Evolutionary conservation across 148 eudicot species (phyloP).

Genomic region (Linanthus parryae): DNA sequence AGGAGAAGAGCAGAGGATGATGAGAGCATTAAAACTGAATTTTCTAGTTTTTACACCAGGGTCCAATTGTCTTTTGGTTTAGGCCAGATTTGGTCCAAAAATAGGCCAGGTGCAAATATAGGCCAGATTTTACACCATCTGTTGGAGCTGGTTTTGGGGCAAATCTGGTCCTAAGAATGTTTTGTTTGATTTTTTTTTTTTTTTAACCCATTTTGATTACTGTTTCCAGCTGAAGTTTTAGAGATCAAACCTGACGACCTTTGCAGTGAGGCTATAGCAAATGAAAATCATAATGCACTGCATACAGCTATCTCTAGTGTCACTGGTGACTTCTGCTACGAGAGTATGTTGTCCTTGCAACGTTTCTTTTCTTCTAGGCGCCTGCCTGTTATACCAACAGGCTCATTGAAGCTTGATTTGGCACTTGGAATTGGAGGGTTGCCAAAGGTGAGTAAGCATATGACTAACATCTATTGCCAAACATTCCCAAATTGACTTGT

Average conservation of each 20-base stretch:
- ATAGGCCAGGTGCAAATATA: too few species aligned
- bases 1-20: too few species aligned
- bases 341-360: conserved; percentile 80
- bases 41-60: too few species aligned
- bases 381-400: conserved; percentile 82
- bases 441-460: conserved; percentile 61
- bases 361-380: conserved; percentile 75
- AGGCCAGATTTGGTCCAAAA: too few species aligned
- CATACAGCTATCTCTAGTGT: conserved; percentile 61
- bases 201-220: background rate
- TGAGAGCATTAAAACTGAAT: too few species aligned
- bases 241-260: conserved; percentile 59
- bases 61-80: too few species aligned
- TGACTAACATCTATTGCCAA: background rate
- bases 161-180: too few species aligned
- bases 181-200: background rate
- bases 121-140: too few species aligned
- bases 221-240: conserved; percentile 46
- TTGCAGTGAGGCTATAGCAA: conserved; percentile 39
- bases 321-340: conserved; percentile 68
- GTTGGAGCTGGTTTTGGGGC: too few species aligned
- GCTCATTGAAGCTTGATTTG: conserved; percentile 85
- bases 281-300: conserved; percentile 63
- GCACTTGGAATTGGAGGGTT: conserved; percentile 96
- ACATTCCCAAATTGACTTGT: too few species aligned